phyloP scores from a whole-genome alignment of 2,329 filamentous ascomycete species.

The Diaporthe citrichinensis region DNA sequence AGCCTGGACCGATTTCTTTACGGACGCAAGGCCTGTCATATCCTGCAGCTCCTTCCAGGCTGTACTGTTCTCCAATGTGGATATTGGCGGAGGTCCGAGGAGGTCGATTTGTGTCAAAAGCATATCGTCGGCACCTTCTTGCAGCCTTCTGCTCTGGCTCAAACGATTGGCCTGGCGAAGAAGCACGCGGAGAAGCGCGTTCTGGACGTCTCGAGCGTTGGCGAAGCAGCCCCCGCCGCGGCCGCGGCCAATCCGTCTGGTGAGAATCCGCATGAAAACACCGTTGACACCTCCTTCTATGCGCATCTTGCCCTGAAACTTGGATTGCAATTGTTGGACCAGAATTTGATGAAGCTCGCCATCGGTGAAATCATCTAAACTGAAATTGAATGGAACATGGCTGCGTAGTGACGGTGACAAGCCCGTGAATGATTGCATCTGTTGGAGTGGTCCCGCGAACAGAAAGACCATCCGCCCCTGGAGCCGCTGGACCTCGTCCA shows the following conservation, averaged over 20 bases:
- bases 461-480: neutral
- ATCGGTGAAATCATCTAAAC: neutral
- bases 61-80: neutral
- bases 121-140: neutral
- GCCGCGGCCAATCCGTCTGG: neutral
- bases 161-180: neutral
- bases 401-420: neutral
- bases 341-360: neutral
- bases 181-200: neutral
- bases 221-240: neutral
- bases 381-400: neutral
- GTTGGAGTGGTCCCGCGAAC: neutral
- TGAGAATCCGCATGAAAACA: neutral
- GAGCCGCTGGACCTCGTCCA: neutral
- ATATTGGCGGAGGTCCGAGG: neutral
- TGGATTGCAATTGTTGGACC: neutral
- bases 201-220: neutral
- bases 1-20: neutral
- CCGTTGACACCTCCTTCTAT: neutral
- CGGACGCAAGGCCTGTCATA: neutral
- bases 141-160: neutral
- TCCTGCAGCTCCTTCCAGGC: neutral
- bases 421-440: conserved; percentile 1
- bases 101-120: neutral
- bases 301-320: neutral